Evolutionary conservation across 805 yeast genomes (phyloP), one percentile per base, ranked within the genome.

Genomic region (Sugiyamaella floridensis): DNA sequence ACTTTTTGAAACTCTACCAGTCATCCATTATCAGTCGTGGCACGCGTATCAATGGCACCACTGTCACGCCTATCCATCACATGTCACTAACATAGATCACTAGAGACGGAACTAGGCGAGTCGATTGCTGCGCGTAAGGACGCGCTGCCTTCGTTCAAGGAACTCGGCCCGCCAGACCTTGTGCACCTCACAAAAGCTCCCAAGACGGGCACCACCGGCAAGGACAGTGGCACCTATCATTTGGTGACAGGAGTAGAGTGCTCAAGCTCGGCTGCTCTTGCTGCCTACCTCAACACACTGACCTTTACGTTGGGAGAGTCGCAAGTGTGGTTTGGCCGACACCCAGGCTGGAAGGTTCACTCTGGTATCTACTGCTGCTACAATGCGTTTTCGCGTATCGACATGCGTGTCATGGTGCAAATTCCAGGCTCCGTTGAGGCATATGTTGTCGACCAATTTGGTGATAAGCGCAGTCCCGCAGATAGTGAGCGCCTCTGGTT

Each of bases 111-210:
- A 14, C 68, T 73, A 14, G 82, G 82, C 1, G 80, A 78, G 52
- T 71, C 82, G n/a, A 65, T 82, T 22, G 74, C 72, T 14, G 67
- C 74, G n/a, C 71, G 87, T 48, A 75, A 79, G 3, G 61, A 65
- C 2, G 58, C 72, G 0, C 58, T 82, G 19, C 61, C 73, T 0
- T 62, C 72, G 8, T 76, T 76, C 55, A 55, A 52, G 22, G 82
- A 82, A n/a, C 63, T 84, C 19, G 95, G 95, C 0, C 87, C 89
- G 1, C 85, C 89, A 2, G 95, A 86, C 67, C 70, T 86, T 53
- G 80, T 83, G 2, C 85, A 76, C 58, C 58, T 78, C 28, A 64
- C 76, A 28, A 74, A 69, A 52, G 61, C 47, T 62, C 75, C 77
- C 45, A 72, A 71, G 52, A 22, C 40, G 16, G 53, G 53, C 41